Base-by-base conservation (phyloP, 1,139 yeast genomes). In the Hyphopichia pseudoburtonii region DNA sequence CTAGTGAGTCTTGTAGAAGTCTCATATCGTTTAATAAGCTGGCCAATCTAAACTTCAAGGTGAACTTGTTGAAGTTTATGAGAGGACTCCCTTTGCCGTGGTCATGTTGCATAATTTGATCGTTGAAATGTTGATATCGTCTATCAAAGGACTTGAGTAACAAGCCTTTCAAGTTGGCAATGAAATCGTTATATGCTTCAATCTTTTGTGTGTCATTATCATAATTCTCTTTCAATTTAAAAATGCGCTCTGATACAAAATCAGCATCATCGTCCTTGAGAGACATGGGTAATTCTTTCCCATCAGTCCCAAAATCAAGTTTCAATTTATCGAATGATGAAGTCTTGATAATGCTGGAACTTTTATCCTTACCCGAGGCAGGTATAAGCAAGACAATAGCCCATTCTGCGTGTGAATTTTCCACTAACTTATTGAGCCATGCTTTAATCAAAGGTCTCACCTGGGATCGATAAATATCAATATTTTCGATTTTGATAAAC, bases 391-490 rank as follows among this genome's bases (percentile, higher is more conserved):
- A 70, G 0, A 87, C 61, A 14, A 88, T 71, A 46, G 78, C 66
- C 86, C 92, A 85, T 41, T 83, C 86, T 8, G 80, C 42, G 66
- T 62, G 30, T 51, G 59, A 30, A 52, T 60, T 38, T 55, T 64
- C 33, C 8, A 83, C 76, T 35, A 73, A 62, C 14, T 72, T 62
- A 35, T 70, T 67, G 25, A 86, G 66, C 98, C 98, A 92, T 51
- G 86, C 95, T 37, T 75, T 72, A 22, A 90, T 77, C 50, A 88
- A 68, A 1, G 95, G 95, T 33, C 98, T 73, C 0, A 84, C 89
- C 48, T 83, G 86, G 1, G 83, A 63, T 46, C 95, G 71, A 57
- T 92, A 92, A 2, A 78, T 77, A 14, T 90, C 97, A 28, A 81
- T 60, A 30, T 76, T 78, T 8, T 79, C 81, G 42, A 83, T 76